Evolutionary conservation across 768 basidiomycete species (phyloP).

Genomic region (Tulasnella sp.): DNA sequence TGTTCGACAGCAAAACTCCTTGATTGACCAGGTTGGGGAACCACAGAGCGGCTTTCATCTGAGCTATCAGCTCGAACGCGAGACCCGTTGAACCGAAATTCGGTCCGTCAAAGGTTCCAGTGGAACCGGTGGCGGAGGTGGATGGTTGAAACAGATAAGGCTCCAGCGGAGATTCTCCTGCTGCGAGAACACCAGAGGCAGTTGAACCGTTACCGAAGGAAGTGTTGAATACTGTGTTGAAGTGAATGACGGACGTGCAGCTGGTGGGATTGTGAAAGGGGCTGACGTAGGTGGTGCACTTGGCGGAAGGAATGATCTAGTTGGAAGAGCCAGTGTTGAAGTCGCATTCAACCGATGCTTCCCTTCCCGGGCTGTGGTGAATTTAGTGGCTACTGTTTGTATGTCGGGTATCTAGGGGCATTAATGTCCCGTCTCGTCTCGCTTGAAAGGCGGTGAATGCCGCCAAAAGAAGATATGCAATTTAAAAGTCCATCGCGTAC

Average conservation of each 20-base stretch:
- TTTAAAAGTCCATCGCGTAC: too few species aligned
- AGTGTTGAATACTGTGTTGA: background rate
- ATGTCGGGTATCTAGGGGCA: too few species aligned
- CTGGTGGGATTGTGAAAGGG: too few species aligned
- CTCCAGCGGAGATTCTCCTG: background rate
- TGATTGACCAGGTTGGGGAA: background rate
- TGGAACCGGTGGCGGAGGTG: background rate
- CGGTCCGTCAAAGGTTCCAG: background rate
- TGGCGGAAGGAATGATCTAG: background rate
- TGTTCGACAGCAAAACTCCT: background rate
- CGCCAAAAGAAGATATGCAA: too few species aligned
- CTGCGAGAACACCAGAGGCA: background rate
- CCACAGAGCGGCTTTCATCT: background rate
- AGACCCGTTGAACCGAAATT: background rate
- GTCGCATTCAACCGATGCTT: too few species aligned
- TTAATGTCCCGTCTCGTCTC: too few species aligned
- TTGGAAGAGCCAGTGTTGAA: background rate
- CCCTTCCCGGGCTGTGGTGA: too few species aligned
- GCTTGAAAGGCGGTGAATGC: too few species aligned
- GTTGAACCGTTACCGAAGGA: background rate
- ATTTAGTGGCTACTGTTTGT: too few species aligned
- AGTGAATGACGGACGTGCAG: too few species aligned
- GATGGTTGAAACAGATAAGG: background rate
- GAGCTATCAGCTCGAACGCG: background rate
- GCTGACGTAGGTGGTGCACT: background rate